A percentile compares a stretch with the other conserved stretches of the same genome.
Evolutionary conservation across 2,329 filamentous ascomycete species (phyloP).

Genomic region (Neofusicoccum cordaticola): DNA sequence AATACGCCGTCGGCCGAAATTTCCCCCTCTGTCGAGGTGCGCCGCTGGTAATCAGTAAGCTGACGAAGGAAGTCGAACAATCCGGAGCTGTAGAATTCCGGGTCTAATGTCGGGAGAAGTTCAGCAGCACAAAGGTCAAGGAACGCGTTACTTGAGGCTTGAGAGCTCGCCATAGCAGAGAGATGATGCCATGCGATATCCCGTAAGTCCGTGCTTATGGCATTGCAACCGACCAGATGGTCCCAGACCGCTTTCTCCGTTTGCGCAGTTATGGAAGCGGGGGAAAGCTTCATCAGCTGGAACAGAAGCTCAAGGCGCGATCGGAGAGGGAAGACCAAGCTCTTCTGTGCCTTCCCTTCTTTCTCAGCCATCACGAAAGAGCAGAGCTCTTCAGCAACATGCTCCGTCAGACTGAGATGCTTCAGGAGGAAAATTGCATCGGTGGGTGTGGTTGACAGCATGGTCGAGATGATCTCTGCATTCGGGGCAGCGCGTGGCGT

Average conservation of each 20-base stretch:
- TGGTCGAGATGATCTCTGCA: constrained; percentile 55
- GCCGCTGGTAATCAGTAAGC: constrained; percentile 5
- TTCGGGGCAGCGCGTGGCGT: constrained; percentile 69
- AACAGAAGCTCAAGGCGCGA: constrained; percentile 54
- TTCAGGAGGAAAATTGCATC: constrained; percentile 28
- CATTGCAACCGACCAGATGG: constrained; percentile 64
- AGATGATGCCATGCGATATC: constrained; percentile 68
- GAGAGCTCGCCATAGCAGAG: constrained; percentile 38
- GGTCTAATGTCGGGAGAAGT: constrained; percentile 57
- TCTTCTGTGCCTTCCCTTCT: constrained; percentile 17
- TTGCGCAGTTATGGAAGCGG: constrained; percentile 59
- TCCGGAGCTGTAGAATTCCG: constrained; percentile 59
- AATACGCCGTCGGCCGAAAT: constrained; percentile 53
- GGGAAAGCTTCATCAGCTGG: constrained; percentile 59
- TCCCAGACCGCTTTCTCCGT: constrained; percentile 68
- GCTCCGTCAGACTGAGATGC: constrained; percentile 26
- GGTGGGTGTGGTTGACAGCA: neutral
- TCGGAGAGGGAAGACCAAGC: constrained; percentile 26
- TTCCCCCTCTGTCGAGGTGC: neutral
- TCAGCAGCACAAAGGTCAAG: constrained; percentile 51
- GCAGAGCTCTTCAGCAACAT: constrained; percentile 40
- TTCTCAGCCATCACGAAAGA: constrained; percentile 30
- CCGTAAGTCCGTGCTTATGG: constrained; percentile 60
- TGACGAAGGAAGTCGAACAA: constrained; percentile 62
- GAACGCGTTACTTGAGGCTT: constrained; percentile 39